phyloP scores from a whole-genome alignment of 352 stramenopile genomes.

The Paralagenidium karlingii region DNA sequence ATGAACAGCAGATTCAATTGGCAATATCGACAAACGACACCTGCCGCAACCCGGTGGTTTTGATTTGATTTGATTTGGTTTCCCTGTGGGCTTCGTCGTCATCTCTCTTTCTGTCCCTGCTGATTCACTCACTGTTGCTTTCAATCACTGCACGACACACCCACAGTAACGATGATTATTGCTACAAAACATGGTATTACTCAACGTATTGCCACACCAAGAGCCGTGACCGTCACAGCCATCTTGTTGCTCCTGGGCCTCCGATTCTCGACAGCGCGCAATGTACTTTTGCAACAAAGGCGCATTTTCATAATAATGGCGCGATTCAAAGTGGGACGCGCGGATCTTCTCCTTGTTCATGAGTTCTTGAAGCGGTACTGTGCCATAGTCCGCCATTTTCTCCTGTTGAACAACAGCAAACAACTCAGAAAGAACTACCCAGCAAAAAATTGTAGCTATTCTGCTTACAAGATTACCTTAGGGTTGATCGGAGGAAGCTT shows the following conservation, averaged over 20 bases:
- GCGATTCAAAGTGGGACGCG: conserved; percentile 65
- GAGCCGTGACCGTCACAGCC: too few species aligned
- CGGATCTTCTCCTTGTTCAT: conserved; percentile 69
- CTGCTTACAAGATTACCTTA: conserved; percentile 27
- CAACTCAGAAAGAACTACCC: not conserved
- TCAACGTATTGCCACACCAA: too few species aligned
- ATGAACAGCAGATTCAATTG: too few species aligned
- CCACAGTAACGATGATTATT: too few species aligned
- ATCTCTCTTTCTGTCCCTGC: too few species aligned
- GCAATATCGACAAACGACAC: too few species aligned
- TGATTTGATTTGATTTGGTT: too few species aligned
- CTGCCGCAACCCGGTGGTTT: too few species aligned
- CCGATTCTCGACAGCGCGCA: conserved; percentile 44
- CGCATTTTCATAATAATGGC: conserved; percentile 77
- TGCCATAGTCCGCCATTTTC: conserved; percentile 56
- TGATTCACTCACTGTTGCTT: too few species aligned
- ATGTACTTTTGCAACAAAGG: conserved; percentile 83
- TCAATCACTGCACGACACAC: too few species aligned
- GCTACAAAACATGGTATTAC: too few species aligned
- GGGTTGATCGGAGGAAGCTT: conserved; percentile 73
- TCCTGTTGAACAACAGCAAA: conserved; percentile 8
- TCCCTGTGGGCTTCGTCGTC: too few species aligned
- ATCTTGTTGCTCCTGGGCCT: conserved; percentile 6
- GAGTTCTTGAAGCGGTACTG: conserved; percentile 60
- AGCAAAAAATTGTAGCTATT: not conserved